Base-by-base conservation (phyloP, 1,284 basidiomycete species). In the Gastroboletus turbinatus region DNA sequence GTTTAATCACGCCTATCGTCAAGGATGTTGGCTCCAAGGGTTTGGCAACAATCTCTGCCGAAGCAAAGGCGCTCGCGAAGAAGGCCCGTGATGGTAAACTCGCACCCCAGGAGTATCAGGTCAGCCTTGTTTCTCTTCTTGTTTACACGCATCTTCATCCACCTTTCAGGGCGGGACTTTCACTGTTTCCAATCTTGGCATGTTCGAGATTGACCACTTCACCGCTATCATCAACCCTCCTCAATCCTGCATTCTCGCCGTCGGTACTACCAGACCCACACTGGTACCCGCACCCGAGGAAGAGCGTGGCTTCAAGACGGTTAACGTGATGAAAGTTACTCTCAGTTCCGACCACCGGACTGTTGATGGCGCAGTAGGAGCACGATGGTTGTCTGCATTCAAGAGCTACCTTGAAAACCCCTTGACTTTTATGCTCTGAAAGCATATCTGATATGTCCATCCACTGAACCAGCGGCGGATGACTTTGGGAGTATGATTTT, bases 141-240 rank as follows among this genome's bases (percentile, higher is more conserved):
- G 14, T 52, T 27, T 51, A 46, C 38, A 42, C 35, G 23, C 32
- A 45, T 51, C 35, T 44, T 63, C 11, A 59, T 52, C 17, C 36
- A 32, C 14, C 32, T 33, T 39, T 38, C 46, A 94, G 89, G 97
- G 97, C 61, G 97, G 97, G 54, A 92, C 94, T 13, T 99, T 99
- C 80, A 99, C 97, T 53, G 94, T 99, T 73, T 99, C 97, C 63
- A 99, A 99, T 79, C 83, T 99, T 64, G 97, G 97, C 77, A 99
- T 99, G 97, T 97, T 84, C 71, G 96, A 94, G 65, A 84, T 96
- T 67, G 85, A 87, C 56, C 88, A 97, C 77, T 99, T 99, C 76
- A 98, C 96, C 21, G 97, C 97, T 50, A 99, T 99, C 78, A 98
- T 99, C 84, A 99, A 99, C 83, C 87, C 92, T 19, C 97, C 97